Percentiles rank a stretch among this genome's conserved stretches.
phyloP scores from a whole-genome alignment of 1,139 yeast species.

The Magnusiomyces ingens region DNA sequence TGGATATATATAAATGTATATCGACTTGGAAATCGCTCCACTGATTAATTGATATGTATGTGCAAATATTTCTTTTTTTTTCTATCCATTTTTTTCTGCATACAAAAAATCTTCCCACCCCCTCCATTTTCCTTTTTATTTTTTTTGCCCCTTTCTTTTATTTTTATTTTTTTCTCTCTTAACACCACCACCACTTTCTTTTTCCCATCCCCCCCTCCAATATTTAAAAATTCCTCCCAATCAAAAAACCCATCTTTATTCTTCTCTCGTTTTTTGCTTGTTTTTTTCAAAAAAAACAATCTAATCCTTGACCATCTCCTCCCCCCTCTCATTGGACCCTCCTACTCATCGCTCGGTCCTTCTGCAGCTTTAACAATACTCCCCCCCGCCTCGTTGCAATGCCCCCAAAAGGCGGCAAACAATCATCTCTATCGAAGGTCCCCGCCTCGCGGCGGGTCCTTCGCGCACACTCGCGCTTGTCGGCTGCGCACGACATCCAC shows the following conservation, averaged over 20 bases:
- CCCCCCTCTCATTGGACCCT: too few relatives aligned
- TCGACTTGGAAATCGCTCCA: too few relatives aligned
- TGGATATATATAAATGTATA: too few relatives aligned
- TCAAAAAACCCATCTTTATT: too few relatives aligned
- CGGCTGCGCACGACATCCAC: slow-evolving; percentile 9
- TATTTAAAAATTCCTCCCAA: neutral
- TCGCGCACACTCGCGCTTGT: slow-evolving; percentile 9
- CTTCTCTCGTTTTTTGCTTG: neutral
- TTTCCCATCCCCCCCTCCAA: neutral
- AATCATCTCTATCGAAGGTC: neutral
- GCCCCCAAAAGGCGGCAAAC: slow-evolving; percentile 10
- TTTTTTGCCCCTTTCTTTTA: neutral
- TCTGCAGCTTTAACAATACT: neutral
- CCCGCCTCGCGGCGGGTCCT: slow-evolving; percentile 7
- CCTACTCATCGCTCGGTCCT: too few relatives aligned
- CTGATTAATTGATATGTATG: too few relatives aligned
- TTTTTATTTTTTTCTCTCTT: neutral
- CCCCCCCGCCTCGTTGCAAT: neutral
- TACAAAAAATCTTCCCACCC: too few relatives aligned
- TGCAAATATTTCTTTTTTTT: too few relatives aligned
- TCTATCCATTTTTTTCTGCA: neutral
- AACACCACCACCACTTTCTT: neutral
- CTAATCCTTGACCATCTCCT: neutral
- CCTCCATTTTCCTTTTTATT: neutral
- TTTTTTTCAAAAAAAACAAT: neutral